Base-by-base conservation (phyloP, 208 protist genomes). In the Wallacemonas collosoma region DNA sequence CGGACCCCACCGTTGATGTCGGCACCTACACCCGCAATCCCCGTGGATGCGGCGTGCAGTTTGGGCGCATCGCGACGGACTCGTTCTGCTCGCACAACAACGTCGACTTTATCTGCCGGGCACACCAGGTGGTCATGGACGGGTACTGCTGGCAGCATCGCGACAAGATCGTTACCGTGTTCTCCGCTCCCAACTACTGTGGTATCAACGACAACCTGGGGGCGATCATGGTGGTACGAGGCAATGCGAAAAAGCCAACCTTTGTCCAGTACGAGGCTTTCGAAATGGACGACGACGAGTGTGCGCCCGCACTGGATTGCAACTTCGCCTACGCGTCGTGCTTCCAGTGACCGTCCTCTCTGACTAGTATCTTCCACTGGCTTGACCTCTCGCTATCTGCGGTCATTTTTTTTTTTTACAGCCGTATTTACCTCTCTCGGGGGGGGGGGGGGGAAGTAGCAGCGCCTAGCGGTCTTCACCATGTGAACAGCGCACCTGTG, bases 31-130 rank as follows among this genome's bases (percentile, higher is more conserved):
- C 85, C 39, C 95, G 97, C 53, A 99, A 99, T 72, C 97, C 99
- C 41, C 91, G 98, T 62, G 98, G 98, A 57, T 98, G 99, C 48
- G 99, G 97, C 14, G 98, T 97, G 68, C 97, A 96, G 7, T 99
- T 99, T 81, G 98, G 95, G 35, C 71, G 86, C 9, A 82, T 98
- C 68, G 90, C 98, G 1, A 97, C 99, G 11, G 67, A 73, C n/a
- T 78, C 88, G 39, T 99, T 99, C 77, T 89, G 99, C 26, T 72
- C 93, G n/a, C 85, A 95, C 74, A 97, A 99, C 76, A 88, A 98
- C 53, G 86, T 99, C 14, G 97, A 99, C 70, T 89, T 98, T n/a
- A 97, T 99, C 65, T 89, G 80, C 75, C 71, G 93, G 38, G 89
- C 97, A 12, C 95, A 98, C 70, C 93, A 98, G 81, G 62, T 98